Percentiles rank a stretch among this genome's conserved stretches.
phyloP scores from a whole-genome alignment of 2,329 filamentous ascomycete species.

The Ophiocordyceps camponoti-rufipedis region DNA sequence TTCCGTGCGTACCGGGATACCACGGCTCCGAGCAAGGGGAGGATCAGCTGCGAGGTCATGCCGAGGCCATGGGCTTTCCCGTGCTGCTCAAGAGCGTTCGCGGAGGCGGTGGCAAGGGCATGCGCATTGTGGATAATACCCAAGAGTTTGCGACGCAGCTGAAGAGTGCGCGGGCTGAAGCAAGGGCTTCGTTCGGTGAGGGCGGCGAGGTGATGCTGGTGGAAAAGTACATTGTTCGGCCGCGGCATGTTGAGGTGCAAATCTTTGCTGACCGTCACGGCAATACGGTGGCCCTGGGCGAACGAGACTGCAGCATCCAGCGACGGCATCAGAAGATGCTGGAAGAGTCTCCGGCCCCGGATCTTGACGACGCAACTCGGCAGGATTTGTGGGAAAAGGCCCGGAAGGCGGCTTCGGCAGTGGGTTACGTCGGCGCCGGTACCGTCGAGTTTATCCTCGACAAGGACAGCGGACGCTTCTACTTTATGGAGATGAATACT shows the following conservation, averaged over 20 bases:
- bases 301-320: slow-evolving; percentile 79
- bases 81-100: slow-evolving; percentile 66
- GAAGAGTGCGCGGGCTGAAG: slow-evolving; percentile 55
- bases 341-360: slow-evolving; percentile 71
- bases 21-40: slow-evolving; percentile 71
- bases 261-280: slow-evolving; percentile 72
- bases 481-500: slow-evolving; percentile 71
- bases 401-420: slow-evolving; percentile 48
- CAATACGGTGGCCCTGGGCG: slow-evolving; percentile 65
- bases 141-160: slow-evolving; percentile 55
- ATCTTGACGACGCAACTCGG: slow-evolving; percentile 37
- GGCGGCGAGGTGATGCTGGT: slow-evolving; percentile 66
- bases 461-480: slow-evolving; percentile 64
- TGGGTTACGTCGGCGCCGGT: slow-evolving; percentile 76
- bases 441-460: slow-evolving; percentile 87
- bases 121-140: slow-evolving; percentile 53
- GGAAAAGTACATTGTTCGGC: slow-evolving; percentile 63
- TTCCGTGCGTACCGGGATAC: slow-evolving; percentile 92
- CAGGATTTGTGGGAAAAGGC: slow-evolving; percentile 49
- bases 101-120: slow-evolving; percentile 70
- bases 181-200: slow-evolving; percentile 63
- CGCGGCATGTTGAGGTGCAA: slow-evolving; percentile 78
- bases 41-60: slow-evolving; percentile 42
- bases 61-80: slow-evolving; percentile 49
- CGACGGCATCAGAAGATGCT: slow-evolving; percentile 79